These are phyloP conservation scores for Irpex rosettiformis DNA, from an alignment of 1,284 basidiomycete species.

Conservation along the genomic window DNA sequence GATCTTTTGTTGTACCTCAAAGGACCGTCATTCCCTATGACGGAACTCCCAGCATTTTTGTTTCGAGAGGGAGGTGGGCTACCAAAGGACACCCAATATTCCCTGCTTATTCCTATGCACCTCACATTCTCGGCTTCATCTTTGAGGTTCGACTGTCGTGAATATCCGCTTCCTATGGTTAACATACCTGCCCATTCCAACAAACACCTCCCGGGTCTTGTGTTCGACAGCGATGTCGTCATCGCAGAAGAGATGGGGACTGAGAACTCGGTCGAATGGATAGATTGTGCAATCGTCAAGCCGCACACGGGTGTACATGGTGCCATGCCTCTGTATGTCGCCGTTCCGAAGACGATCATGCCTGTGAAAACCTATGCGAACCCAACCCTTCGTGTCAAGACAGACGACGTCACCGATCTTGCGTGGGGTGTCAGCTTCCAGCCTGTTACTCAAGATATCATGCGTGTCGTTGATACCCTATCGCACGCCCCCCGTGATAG, in stretches of 20 bases:
- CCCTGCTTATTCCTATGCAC: conserved; percentile 83
- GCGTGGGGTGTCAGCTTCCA: conserved; percentile 91
- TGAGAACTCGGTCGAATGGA: conserved; percentile 67
- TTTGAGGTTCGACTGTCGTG: conserved; percentile 68
- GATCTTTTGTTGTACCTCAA: conserved; percentile 57
- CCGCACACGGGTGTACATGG: conserved; percentile 49
- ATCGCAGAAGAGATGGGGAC: conserved; percentile 89
- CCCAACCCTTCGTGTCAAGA: conserved; percentile 67
- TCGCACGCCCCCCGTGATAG: conserved; percentile 80
- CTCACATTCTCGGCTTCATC: conserved; percentile 69
- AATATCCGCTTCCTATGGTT: conserved; percentile 74
- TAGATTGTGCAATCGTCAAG: conserved; percentile 64
- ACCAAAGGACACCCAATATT: conserved; percentile 71
- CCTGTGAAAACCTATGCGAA: conserved; percentile 91
- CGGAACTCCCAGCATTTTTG: conserved; percentile 67
- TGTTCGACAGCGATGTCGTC: conserved; percentile 80
- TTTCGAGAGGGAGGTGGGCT: conserved; percentile 68
- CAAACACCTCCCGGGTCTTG: conserved; percentile 44
- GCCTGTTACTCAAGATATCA: conserved; percentile 85
- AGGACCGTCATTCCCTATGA: conserved; percentile 60
- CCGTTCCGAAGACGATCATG: conserved; percentile 91
- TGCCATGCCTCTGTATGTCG: conserved; percentile 56
- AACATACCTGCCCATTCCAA: conserved; percentile 49
- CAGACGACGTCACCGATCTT: conserved; percentile 69
- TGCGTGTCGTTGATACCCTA: conserved; percentile 81